Percentiles rank a stretch among this genome's conserved stretches.
phyloP scores from a whole-genome alignment of 495 filamentous ascomycete species.

The Chaetomium fimeti region DNA sequence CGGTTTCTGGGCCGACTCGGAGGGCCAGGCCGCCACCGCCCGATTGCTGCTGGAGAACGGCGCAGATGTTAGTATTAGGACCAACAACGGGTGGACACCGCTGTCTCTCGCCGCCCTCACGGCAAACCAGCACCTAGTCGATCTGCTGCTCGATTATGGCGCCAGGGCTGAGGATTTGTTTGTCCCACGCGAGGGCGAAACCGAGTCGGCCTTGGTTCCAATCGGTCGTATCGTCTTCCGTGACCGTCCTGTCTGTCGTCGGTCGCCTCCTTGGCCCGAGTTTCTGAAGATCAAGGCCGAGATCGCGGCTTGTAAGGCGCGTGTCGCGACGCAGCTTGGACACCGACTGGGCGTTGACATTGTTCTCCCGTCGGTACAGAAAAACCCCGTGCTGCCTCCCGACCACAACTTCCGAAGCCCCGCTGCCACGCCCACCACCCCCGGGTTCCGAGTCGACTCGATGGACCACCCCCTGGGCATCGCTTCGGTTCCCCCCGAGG shows the following conservation, averaged over 20 bases:
- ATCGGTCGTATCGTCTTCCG: conserved; percentile 6
- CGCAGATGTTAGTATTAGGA: conserved; percentile 12
- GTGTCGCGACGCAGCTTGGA: not conserved
- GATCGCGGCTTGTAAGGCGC: not conserved
- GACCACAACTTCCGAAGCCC: not conserved
- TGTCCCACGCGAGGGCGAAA: not conserved
- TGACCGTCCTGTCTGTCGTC: not conserved
- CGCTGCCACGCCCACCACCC: not conserved
- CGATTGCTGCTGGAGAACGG: conserved; percentile 18
- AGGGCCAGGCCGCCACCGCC: not conserved
- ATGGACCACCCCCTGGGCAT: not conserved
- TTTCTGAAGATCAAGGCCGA: not conserved
- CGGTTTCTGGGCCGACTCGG: conserved; percentile 1
- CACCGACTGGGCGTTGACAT: not conserved
- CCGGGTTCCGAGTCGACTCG: not conserved
- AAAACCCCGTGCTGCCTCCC: not conserved
- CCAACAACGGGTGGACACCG: conserved; percentile 18
- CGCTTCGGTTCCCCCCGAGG: not conserved
- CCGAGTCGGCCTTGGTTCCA: not conserved
- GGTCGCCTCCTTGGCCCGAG: not conserved
- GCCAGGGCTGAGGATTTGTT: conserved; percentile 1
- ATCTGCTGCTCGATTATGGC: conserved; percentile 15
- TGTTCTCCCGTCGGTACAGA: not conserved
- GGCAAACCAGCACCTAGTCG: conserved; percentile 4
- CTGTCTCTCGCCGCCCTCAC: conserved; percentile 10